Base-by-base conservation (phyloP, 495 filamentous ascomycete species). In the Sporormia fimetaria region DNA sequence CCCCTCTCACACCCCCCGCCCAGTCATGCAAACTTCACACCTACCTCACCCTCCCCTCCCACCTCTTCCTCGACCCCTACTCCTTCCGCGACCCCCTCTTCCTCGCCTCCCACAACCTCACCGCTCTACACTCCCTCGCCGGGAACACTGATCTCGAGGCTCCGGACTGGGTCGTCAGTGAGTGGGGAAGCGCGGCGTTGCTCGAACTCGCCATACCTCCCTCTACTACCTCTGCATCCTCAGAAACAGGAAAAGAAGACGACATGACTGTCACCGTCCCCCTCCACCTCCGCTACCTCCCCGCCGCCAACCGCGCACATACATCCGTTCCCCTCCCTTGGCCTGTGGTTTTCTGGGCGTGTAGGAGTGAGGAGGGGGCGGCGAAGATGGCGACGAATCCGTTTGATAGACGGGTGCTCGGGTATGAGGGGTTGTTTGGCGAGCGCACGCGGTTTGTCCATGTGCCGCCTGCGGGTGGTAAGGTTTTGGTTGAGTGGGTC, bases 331-430 rank as follows among this genome's bases (percentile, higher is more conserved):
- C 71, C 14, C 61, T 94, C 0, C 80, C 84, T 0, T 78, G 69
- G 69, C 92, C 87, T 3, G 71, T 77, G 2, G 71, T 95, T 1
- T 96, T 98, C 67, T 96, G 88, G 88, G 90, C 87, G 1, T 98
- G 90, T 57, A 67, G 69, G 2, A 72, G 75, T 16, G 75, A 83
- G 26, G 80, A 83, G 29, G 81, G 71, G 17, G 73, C n/a, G n/a
- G n/a, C 70, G 1, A 77, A 82, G 60, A 82, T 93, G 67, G 60
- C 69, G 0, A 74, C 66, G 3, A 94, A 78, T 54, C 90, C 90
- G 1, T 98, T 98, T 57, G 90, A 95, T 59, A 67, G 81, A 12
- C 67, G 67, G 18, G 76, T 83, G 57, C 59, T 98, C 15, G 90
- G 88, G 12, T 96, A 87, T 63, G 90, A 96, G 39, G 78, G 72